Conservation (phyloP, 768 basidiomycete species). For the Leccinum boreale region DNA sequence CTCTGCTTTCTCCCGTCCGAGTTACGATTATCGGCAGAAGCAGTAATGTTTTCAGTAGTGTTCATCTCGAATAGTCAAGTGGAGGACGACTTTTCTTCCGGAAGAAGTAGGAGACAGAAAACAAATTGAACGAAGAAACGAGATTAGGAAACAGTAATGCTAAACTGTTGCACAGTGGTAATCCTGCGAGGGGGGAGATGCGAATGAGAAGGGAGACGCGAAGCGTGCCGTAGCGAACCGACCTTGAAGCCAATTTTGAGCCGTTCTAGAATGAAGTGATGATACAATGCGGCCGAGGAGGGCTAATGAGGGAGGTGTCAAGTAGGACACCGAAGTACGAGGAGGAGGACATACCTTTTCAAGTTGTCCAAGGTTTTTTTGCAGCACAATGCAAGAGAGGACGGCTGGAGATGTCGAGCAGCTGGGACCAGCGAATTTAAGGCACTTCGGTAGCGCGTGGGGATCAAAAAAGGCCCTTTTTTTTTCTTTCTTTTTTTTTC, state of each 20-base stretch:
- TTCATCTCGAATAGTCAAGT: constrained; percentile 59
- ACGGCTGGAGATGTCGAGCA: constrained; percentile 28
- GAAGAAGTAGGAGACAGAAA: constrained; percentile 50
- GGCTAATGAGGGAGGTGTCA: constrained; percentile 20
- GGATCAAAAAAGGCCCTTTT: constrained; percentile 35
- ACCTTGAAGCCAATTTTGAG: constrained; percentile 74
- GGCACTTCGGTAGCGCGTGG: constrained; percentile 40
- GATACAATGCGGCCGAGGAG: constrained; percentile 67
- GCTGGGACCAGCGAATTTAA: constrained; percentile 37
- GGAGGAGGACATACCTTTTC: constrained; percentile 42
- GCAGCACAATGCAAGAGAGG: constrained; percentile 30
- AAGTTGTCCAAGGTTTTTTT: constrained; percentile 30
- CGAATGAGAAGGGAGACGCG: constrained; percentile 25
- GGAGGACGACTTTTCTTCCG: constrained; percentile 49
- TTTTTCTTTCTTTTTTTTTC: constrained; percentile 32
- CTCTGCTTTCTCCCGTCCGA: constrained; percentile 78
- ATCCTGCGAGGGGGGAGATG: constrained; percentile 38
- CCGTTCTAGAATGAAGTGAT: constrained; percentile 77
- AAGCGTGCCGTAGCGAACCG: constrained; percentile 14
- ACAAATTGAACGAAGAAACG: constrained; percentile 46
- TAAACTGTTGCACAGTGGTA: constrained; percentile 60
- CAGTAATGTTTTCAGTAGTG: constrained; percentile 65
- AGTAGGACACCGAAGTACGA: background rate
- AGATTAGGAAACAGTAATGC: constrained; percentile 51
- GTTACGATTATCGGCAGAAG: constrained; percentile 68